phyloP scores from a whole-genome alignment of 768 basidiomycete species.

The Galerina sulciceps region DNA sequence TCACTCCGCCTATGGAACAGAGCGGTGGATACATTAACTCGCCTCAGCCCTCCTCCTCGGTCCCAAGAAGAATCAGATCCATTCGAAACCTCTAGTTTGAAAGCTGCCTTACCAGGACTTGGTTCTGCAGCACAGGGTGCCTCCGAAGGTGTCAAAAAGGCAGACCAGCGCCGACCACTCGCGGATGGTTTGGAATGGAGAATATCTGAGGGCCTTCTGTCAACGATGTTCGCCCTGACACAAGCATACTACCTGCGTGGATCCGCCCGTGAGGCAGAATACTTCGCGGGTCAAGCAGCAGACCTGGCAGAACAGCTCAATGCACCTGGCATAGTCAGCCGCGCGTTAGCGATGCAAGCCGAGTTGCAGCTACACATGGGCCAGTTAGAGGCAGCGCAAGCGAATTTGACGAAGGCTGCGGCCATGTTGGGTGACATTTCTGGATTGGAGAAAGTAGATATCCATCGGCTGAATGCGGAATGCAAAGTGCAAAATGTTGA shows the following conservation, averaged over 20 bases:
- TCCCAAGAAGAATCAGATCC: constrained; percentile 54
- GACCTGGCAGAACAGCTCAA: constrained; percentile 73
- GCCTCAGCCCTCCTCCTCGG: constrained; percentile 49
- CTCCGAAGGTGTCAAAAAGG: constrained; percentile 25
- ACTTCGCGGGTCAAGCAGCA: constrained; percentile 79
- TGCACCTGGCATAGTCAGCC: constrained; percentile 64
- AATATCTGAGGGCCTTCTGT: constrained; percentile 71
- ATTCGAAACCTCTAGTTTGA: constrained; percentile 53
- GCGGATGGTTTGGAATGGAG: constrained; percentile 75
- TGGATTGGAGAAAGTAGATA: constrained; percentile 62
- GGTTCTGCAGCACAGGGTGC: constrained; percentile 17
- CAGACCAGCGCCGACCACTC: constrained; percentile 34
- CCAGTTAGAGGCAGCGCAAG: constrained; percentile 58
- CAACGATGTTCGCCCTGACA: constrained; percentile 66
- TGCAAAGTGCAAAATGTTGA: constrained; percentile 48
- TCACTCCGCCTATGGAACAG: constrained; percentile 82
- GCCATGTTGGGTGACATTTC: constrained; percentile 48
- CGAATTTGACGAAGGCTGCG: constrained; percentile 54
- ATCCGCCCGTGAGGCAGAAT: constrained; percentile 83
- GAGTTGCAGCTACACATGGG: constrained; percentile 74
- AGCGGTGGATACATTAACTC: constrained; percentile 68
- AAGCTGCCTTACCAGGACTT: constrained; percentile 42
- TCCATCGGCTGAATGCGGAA: constrained; percentile 59
- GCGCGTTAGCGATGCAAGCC: constrained; percentile 68
- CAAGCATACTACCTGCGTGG: constrained; percentile 74